Evolutionary conservation across 768 basidiomycete genomes (phyloP), one percentile per base, ranked within the genome.

Genomic region (Lepiota venenata): DNA sequence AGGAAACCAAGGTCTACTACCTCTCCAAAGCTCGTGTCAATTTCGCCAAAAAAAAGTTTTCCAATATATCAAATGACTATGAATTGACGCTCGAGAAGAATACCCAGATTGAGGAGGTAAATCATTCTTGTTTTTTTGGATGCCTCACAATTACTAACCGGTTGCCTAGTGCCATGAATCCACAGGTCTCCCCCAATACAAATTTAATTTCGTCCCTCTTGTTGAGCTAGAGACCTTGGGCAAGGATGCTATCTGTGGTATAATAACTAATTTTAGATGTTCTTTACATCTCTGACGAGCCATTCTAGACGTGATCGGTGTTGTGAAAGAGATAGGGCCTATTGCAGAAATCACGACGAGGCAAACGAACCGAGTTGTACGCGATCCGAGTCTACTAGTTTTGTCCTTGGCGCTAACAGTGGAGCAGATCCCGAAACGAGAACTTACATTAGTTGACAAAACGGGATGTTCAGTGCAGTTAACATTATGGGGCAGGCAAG

Each of bases 31-130:
- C 90, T 4, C 82, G 92, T 46, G 88, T 98, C 64, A 92, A 93
- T 63, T 84, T 98, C 12, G 96, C 95, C 29, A 98, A 97, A 75
- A 98, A 94, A 73, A 95, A 97, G 70, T 99, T 96, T 69, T 88
- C 82, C 32, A 93, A 91, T 64, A 70, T 96, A 47, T 73, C 78
- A 58, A 97, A 95, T 65, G 95, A 98, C 64, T 98, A 98, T 63
- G 95, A 98, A 67, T 82, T 99, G 58, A 78, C 74, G 47, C 76
- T 99, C n/a, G 92, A 94, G 59, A 83, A 80, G 57, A 78, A 82
- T 53, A 93, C 93, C 0, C 89, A 91, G 56, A 76, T 98, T 18
- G 88, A 91, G 65, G 91, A 93, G 76, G 91, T 91, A 53, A 40
- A 77, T 60, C 20, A 11, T 16, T 60, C 16, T 15, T 47, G 52